Evolutionary conservation across 2,329 filamentous ascomycete genomes (phyloP), one percentile per base, ranked within the genome.

Genomic region (Hortaea sp.): DNA sequence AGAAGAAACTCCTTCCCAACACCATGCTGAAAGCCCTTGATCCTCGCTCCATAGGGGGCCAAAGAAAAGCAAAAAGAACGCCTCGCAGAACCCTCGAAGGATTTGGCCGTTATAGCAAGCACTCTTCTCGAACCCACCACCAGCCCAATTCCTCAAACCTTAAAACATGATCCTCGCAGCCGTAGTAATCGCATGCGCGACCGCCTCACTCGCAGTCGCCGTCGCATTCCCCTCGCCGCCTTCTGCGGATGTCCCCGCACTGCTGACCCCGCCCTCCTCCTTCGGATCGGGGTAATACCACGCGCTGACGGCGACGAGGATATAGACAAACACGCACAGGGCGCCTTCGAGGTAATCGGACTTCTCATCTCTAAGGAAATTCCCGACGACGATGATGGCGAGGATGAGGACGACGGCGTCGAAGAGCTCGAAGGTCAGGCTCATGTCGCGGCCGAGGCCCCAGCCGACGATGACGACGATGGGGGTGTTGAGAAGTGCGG

Each of bases 331-430:
- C 12, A 95, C 78, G 53, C 87, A 86, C 12, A 95, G 74, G 27
- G 80, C 77, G 2, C 89, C 89, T 64, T 95, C 89, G 4, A 95
- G 76, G 60, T 94, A 95, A 61, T 95, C 94, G 50, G 81, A 87
- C 72, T 92, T 90, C 54, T 86, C 81, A 61, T 95, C 89, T 42
- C 88, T 75, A 45, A 95, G 68, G 67, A 95, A 94, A 51, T 88
- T 86, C 1, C 88, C 88, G 43, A 60, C 58, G 41, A 60, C 60
- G 38, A 95, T 72, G 57, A 95, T 90, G 29, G 86, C 79, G 27
- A 95, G 74, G 47, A 95, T 79, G 6, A 95, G 71, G 52, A 94
- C 75, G 47, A 84, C 77, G 13, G 94, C 76, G 68, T 94, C 87
- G 70, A 95, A 95, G 10, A 88, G 74, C 56, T 92, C 85, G 62